Evolutionary conservation across 495 filamentous ascomycete species (phyloP).

Genomic region (Pyrenopolyporus hunteri): DNA sequence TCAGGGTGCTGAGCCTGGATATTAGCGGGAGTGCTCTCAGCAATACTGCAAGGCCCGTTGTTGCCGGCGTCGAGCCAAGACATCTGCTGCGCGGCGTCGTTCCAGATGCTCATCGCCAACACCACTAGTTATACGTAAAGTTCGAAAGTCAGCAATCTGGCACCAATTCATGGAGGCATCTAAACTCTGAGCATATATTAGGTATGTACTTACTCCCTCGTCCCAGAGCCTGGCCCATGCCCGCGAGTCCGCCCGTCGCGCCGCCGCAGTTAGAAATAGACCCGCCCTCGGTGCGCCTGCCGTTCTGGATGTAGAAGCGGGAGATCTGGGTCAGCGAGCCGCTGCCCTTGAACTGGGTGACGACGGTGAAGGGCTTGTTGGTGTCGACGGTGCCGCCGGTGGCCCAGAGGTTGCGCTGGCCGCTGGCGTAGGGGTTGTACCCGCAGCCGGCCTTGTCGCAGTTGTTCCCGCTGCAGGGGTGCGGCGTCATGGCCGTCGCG

Average conservation of each 20-base stretch:
- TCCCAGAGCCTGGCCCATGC: conserved; percentile 38
- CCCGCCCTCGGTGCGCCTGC: conserved; percentile 39
- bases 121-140: too few species aligned
- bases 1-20: conserved; percentile 53
- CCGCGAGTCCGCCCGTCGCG: conserved; percentile 29
- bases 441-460: conserved; percentile 66
- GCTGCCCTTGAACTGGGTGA: conserved; percentile 63
- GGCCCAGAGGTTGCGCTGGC: conserved; percentile 59
- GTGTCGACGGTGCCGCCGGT: conserved; percentile 59
- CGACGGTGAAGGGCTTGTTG: conserved; percentile 58
- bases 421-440: conserved; percentile 63
- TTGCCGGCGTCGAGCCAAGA: conserved; percentile 43
- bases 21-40: conserved; percentile 49
- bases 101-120: conserved; percentile 40
- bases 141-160: too few species aligned
- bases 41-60: conserved; percentile 59
- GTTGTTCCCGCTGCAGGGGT: conserved; percentile 50
- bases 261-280: conserved; percentile 20
- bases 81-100: conserved; percentile 39
- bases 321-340: conserved; percentile 59
- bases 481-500: conserved; percentile 57
- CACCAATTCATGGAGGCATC: too few species aligned
- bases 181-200: too few species aligned
- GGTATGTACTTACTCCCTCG: conserved; percentile 43
- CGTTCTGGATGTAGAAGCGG: conserved; percentile 61